A percentile compares a stretch with the other conserved stretches of the same genome.
These are phyloP conservation scores for Pestalotiopsis sp. DNA, from an alignment of 2,329 filamentous ascomycete genomes.

Conservation along the genomic window DNA sequence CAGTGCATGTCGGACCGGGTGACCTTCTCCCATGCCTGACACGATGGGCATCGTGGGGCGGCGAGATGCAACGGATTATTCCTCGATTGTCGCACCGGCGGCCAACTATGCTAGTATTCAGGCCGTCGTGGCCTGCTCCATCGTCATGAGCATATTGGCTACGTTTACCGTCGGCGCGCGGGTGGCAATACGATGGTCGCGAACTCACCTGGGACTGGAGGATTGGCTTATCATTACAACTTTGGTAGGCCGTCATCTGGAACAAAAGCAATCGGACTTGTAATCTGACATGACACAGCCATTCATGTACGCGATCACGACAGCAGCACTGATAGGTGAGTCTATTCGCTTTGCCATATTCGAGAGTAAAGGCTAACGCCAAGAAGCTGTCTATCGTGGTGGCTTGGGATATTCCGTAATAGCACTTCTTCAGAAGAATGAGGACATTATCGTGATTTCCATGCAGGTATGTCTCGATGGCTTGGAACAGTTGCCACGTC, in stretches of 20 bases:
- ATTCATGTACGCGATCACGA: conserved; percentile 4
- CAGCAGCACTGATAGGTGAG: conserved; percentile 5
- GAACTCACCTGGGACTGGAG: not conserved
- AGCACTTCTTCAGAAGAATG: not conserved
- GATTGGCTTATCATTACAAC: conserved; percentile 7
- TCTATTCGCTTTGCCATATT: not conserved
- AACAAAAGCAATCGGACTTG: not conserved
- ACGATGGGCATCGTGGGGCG: conserved; percentile 5
- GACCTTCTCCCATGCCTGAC: not conserved
- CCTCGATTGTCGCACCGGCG: no score
- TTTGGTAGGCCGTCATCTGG: not conserved
- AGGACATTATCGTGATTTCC: not conserved
- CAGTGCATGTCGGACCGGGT: not conserved
- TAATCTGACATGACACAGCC: not conserved
- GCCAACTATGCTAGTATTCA: not conserved
- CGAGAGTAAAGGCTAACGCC: not conserved
- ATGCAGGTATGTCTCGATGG: not conserved
- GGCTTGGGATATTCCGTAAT: not conserved
- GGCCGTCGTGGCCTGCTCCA: not conserved
- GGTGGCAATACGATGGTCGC: not conserved
- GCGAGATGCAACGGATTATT: not conserved
- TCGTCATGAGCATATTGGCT: not conserved
- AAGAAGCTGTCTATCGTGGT: conserved; percentile 1
- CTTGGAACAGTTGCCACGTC: not conserved
- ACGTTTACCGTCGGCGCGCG: not conserved